Evolutionary conservation across 2,329 filamentous ascomycete genomes (phyloP), one percentile per base, ranked within the genome.

Genomic region (Colletotrichum godetiae): DNA sequence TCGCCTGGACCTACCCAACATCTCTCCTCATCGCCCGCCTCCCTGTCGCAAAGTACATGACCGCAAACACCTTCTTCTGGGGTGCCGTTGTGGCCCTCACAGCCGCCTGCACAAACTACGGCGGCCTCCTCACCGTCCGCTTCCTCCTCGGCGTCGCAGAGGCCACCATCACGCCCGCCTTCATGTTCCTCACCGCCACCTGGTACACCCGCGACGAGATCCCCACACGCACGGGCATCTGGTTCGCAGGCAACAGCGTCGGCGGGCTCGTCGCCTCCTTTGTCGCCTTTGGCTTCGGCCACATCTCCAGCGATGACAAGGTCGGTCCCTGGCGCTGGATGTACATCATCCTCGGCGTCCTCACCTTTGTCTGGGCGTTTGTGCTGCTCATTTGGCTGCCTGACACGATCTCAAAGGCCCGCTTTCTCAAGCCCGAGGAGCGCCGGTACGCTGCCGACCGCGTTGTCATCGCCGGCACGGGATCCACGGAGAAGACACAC

Each of bases 151-250:
- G 89, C 5, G 83, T 87, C 13, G 86, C 86, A 0, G 89, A 91
- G 77, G 88, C 89, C 1, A 86, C 85, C 5, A 85, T 90, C 61
- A 86, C 85, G 0, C 89, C 89, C 0, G 86, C 84, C 0, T 88
- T 90, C 75, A 88, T 90, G 82, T 87, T 89, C 76, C 83, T 90
- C 67, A 89, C 87, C 0, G 85, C 85, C 0, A 88, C 86, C 5
- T 90, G 87, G 87, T 90, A 89, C 75, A 89, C 87, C 0, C 86
- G 88, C 42, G 86, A 89, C 66, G 88, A 90, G 77, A 88, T 89
- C 74, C 88, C 89, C 1, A 81, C 81, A 4, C 82, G 89, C 3
- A 88, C 88, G 0, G 88, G 88, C 4, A 84, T 90, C 29, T 91
- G 88, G 88, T 90, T 89, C 72, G 81, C 86, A 0, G 87, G 87